These are phyloP conservation scores for Sphaerobolus stellatus DNA, from an alignment of 1,284 basidiomycete genomes.

Conservation along the genomic window DNA sequence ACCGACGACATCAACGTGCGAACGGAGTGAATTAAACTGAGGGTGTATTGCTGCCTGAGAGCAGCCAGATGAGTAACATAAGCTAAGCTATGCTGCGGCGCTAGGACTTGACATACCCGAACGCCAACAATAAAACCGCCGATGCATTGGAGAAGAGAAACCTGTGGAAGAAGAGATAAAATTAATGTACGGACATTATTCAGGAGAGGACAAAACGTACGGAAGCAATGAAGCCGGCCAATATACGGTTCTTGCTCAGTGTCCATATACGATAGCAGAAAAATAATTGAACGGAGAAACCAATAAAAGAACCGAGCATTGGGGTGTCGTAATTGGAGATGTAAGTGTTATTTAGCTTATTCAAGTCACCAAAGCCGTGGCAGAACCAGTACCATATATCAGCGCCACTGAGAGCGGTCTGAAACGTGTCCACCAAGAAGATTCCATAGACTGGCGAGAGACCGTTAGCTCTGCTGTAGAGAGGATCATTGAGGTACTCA, in stretches of 20 bases:
- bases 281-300: neutral
- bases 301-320: constrained; percentile 1
- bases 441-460: neutral
- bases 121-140: neutral
- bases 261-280: constrained; percentile 3
- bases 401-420: neutral
- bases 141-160: neutral
- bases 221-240: neutral
- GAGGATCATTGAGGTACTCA: neutral
- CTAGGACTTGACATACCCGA: neutral
- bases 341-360: neutral
- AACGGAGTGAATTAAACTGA: neutral
- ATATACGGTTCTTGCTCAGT: neutral
- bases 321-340: constrained; percentile 1
- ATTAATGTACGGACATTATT: neutral
- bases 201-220: neutral
- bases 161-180: neutral
- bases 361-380: neutral
- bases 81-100: neutral
- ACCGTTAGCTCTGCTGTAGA: neutral
- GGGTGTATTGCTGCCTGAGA: neutral
- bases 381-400: neutral
- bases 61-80: neutral
- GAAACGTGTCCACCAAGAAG: neutral
- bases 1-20: neutral